Conservation (phyloP, 306 rosid species). For the Trichosanthes truncata region DNA sequence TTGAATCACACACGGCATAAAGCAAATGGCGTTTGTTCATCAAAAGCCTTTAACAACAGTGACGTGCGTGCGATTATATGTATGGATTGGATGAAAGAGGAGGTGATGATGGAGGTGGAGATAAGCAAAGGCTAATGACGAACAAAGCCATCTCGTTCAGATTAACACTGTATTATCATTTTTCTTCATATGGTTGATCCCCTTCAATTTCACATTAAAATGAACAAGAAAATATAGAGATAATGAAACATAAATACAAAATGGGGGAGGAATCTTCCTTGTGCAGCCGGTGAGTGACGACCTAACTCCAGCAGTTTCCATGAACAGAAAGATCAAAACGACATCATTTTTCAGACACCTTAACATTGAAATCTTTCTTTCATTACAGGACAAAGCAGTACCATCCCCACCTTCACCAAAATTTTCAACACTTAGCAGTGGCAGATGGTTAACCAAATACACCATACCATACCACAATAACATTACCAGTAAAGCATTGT, state of each 20-base stretch:
- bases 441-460: conserved; percentile 3
- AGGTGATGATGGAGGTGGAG: neutral
- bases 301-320: no score
- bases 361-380: neutral
- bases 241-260: no score
- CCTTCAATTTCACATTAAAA: no score
- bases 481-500: no score
- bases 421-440: no score
- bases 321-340: neutral
- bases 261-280: no score
- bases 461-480: neutral
- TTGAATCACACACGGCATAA: neutral
- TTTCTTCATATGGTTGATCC: no score
- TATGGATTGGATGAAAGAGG: neutral
- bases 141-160: neutral
- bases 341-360: neutral
- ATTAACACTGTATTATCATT: neutral
- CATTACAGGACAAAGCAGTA: neutral
- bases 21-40: neutral
- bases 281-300: no score
- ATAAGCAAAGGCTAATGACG: neutral
- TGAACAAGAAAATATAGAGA: no score
- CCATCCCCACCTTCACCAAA: neutral
- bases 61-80: neutral
- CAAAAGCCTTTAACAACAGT: neutral